Conservation (phyloP, 176 grass and related monocot genomes). For the Carex pumila region DNA sequence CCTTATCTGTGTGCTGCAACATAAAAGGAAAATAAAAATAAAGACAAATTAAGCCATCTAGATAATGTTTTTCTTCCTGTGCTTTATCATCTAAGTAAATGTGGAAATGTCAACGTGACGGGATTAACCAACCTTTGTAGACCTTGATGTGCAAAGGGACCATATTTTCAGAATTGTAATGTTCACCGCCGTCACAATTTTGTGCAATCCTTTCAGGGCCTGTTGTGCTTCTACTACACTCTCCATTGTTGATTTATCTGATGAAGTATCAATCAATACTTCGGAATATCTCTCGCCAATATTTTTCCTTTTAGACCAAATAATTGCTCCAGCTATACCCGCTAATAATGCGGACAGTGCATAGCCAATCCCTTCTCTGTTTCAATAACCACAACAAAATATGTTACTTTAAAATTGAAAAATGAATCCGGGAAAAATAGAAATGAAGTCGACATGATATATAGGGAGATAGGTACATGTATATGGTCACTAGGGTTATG, state of each 20-base stretch:
- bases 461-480: constrained; percentile 43
- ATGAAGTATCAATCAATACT: constrained; percentile 49
- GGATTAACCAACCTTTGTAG: constrained; percentile 42
- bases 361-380: constrained; percentile 65
- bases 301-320: constrained; percentile 43
- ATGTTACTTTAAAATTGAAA: background rate
- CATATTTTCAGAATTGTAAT: constrained; percentile 56
- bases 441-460: background rate
- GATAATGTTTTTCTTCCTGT: background rate
- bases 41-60: background rate
- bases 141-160: constrained; percentile 49
- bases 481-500: constrained; percentile 46
- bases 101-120: background rate
- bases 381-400: background rate
- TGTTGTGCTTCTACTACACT: constrained; percentile 75
- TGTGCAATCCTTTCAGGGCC: constrained; percentile 40
- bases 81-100: background rate
- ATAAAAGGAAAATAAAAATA: background rate
- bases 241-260: constrained; percentile 75
- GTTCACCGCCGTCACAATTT: constrained; percentile 51
- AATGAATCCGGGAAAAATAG: background rate
- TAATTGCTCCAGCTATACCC: constrained; percentile 31
- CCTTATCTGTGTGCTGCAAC: constrained; percentile 54
- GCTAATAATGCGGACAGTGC: constrained; percentile 25
- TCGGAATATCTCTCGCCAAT: constrained; percentile 38